A percentile compares a stretch with the other conserved stretches of the same genome.
Conservation (phyloP, 2,329 filamentous ascomycete species). For the Hymenoscyphus albidus region DNA sequence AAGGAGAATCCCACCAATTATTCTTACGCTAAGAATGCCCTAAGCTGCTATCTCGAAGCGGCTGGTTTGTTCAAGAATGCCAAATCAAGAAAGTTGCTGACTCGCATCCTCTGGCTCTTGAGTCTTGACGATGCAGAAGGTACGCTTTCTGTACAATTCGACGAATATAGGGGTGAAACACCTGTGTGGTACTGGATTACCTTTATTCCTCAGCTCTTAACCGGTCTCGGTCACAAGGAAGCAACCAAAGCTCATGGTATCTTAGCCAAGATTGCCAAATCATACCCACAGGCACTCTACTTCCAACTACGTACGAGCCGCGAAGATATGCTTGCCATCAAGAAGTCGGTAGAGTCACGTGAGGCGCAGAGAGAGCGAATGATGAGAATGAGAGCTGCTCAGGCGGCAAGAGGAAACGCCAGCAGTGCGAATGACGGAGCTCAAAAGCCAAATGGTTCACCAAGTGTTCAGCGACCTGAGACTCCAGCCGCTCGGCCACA, state of each 20-base stretch:
- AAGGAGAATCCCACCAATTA: constrained; percentile 83
- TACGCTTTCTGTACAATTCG: constrained; percentile 78
- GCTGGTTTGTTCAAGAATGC: constrained; percentile 95
- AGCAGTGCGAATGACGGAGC: constrained; percentile 21
- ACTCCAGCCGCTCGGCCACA: constrained; percentile 25
- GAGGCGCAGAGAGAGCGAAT: constrained; percentile 45
- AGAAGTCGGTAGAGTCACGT: constrained; percentile 79
- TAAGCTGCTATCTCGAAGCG: constrained; percentile 94
- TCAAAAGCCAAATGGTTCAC: constrained; percentile 33
- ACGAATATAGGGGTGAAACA: constrained; percentile 95
- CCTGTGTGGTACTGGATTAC: constrained; percentile 99
- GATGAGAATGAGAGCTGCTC: constrained; percentile 38
- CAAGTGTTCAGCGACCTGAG: constrained; percentile 28
- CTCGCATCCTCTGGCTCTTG: constrained; percentile 89
- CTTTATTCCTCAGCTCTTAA: constrained; percentile 93
- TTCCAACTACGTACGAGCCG: constrained; percentile 90
- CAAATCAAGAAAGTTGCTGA: constrained; percentile 90
- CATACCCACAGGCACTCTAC: constrained; percentile 92
- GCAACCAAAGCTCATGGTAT: constrained; percentile 82
- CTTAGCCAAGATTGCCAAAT: constrained; percentile 88
- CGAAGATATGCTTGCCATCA: constrained; percentile 89
- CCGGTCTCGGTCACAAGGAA: constrained; percentile 87
- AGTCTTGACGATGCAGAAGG: constrained; percentile 89
- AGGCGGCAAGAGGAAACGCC: constrained; percentile 14
- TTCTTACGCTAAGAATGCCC: constrained; percentile 80